phyloP scores from a whole-genome alignment of 139 green algal species.

The Chlorella ohadii region DNA sequence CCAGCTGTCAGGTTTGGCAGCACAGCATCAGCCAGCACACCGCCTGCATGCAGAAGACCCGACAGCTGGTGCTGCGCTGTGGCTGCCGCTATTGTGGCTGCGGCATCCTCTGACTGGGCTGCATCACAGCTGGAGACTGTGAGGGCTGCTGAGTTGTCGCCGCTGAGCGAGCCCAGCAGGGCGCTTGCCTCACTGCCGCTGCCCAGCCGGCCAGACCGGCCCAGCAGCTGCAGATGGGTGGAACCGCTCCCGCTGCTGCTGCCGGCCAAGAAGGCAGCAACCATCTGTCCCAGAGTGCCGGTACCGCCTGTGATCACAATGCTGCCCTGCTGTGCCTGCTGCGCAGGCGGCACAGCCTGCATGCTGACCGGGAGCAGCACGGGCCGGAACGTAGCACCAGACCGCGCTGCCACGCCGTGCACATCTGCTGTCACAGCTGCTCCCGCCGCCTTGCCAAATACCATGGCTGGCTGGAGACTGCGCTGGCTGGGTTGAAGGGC shows the following conservation, averaged over 20 bases:
- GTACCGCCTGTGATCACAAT: constrained; percentile 37
- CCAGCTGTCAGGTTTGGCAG: constrained; percentile 56
- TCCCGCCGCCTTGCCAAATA: not conserved
- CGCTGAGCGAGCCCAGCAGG: not conserved
- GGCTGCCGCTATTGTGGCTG: not conserved
- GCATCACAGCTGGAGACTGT: not conserved
- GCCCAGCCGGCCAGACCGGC: constrained; percentile 14
- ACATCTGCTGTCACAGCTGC: not conserved
- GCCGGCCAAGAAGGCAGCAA: constrained; percentile 23
- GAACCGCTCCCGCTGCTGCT: not conserved
- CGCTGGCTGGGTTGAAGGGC: too few species aligned
- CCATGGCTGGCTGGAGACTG: not conserved
- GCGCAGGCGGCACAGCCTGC: not conserved
- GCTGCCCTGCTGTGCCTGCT: constrained; percentile 11
- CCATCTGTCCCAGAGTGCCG: constrained; percentile 50
- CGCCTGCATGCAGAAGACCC: constrained; percentile 70
- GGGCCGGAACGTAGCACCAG: not conserved
- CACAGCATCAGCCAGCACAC: constrained; percentile 74
- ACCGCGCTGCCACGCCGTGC: not conserved
- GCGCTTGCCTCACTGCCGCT: not conserved
- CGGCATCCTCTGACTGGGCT: not conserved
- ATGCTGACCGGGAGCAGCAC: not conserved
- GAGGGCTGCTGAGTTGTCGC: not conserved
- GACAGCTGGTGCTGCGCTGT: not conserved
- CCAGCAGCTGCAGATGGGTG: not conserved